A percentile compares a stretch with the other conserved stretches of the same genome.
Evolutionary conservation across 176 grass and related monocot species (phyloP).

Genomic region (Pharus latifolius): DNA sequence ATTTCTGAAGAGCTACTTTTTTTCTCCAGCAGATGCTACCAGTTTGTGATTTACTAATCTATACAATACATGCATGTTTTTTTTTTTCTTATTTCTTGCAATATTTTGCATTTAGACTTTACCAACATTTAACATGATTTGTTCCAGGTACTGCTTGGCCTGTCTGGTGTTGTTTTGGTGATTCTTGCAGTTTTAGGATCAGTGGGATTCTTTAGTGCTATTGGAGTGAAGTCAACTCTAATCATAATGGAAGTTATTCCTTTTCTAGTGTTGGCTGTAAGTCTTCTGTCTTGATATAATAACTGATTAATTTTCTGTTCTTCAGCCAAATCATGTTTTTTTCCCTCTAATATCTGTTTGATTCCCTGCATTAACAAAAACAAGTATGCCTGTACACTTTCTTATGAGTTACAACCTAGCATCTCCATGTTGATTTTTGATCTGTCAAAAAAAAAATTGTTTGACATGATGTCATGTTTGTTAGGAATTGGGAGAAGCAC

Average conservation of each 20-base stretch:
- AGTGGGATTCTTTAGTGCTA: slow-evolving; percentile 83
- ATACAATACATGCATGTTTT: not conserved
- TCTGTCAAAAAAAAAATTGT: not conserved
- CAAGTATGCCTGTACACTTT: not conserved
- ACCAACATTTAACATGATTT: slow-evolving; percentile 15
- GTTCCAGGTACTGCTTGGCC: slow-evolving; percentile 82
- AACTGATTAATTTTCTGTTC: slow-evolving; percentile 10
- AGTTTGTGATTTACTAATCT: not conserved
- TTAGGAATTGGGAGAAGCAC: too few species aligned
- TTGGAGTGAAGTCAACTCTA: slow-evolving; percentile 91
- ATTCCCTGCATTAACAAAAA: not conserved
- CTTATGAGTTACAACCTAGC: slow-evolving; percentile 6
- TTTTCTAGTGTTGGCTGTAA: slow-evolving; percentile 95
- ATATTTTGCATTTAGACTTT: slow-evolving; percentile 9
- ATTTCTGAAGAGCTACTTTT: not conserved
- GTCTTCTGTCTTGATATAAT: slow-evolving; percentile 23
- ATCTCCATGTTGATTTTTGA: slow-evolving; percentile 8
- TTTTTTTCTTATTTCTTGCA: not conserved
- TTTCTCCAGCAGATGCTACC: not conserved
- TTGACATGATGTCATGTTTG: too few species aligned
- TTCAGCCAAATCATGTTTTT: not conserved
- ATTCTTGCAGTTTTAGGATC: slow-evolving; percentile 95
- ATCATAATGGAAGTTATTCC: slow-evolving; percentile 99
- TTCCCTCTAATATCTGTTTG: slow-evolving; percentile 3
- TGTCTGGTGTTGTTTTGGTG: slow-evolving; percentile 85